phyloP scores from a whole-genome alignment of 805 yeast species.

The Kuraishia ogatae region DNA sequence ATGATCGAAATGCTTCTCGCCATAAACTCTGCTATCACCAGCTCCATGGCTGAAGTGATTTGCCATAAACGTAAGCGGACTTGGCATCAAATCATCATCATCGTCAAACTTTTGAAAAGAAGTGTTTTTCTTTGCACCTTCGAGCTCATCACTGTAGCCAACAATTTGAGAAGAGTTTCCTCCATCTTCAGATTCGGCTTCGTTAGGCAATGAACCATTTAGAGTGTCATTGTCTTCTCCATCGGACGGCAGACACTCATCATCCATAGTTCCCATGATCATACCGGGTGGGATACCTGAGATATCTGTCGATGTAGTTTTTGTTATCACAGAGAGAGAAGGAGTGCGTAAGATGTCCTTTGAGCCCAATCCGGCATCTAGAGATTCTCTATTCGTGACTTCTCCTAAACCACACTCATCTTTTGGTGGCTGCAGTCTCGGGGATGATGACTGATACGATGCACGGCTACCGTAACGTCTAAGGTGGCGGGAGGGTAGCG shows the following conservation, averaged over 20 bases:
- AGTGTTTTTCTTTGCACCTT: not conserved
- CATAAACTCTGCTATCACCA: not conserved
- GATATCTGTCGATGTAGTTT: not conserved
- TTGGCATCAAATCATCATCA: not conserved
- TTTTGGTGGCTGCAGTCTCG: not conserved
- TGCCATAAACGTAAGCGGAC: not conserved
- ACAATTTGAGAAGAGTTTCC: not conserved
- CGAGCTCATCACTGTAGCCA: not conserved
- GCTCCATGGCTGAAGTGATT: not conserved
- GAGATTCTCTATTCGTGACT: not conserved
- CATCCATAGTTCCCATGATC: conserved; percentile 3
- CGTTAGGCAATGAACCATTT: not conserved
- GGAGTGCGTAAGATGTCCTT: not conserved
- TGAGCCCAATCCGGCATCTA: not conserved
- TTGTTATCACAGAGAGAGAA: not conserved
- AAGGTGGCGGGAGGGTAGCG: not conserved
- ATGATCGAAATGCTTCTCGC: not conserved
- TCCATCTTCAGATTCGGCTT: not conserved
- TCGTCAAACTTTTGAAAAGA: not conserved
- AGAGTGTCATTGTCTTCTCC: not conserved
- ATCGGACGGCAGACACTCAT: not conserved
- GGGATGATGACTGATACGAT: not conserved
- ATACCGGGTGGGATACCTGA: not conserved
- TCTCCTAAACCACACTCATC: not conserved
- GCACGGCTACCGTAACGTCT: not conserved